phyloP scores from a whole-genome alignment of 2,329 filamentous ascomycete genomes.

The Xylariaceae sp. region DNA sequence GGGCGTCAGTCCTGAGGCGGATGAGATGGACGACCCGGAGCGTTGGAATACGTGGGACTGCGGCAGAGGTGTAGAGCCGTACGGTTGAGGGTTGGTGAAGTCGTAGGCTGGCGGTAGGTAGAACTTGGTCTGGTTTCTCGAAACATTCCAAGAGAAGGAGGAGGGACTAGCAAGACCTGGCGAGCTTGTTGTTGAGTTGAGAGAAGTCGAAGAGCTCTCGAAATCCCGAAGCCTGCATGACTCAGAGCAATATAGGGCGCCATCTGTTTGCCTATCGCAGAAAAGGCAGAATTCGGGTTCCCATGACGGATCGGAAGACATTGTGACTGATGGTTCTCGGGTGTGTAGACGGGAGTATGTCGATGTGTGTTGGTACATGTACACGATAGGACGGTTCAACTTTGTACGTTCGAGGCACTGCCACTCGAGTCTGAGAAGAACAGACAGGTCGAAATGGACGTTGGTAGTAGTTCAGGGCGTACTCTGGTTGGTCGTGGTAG shows the following conservation, averaged over 20 bases:
- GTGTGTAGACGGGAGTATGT: conserved; percentile 20
- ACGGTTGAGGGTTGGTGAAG: conserved; percentile 70
- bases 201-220: conserved; percentile 67
- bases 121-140: conserved; percentile 57
- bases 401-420: conserved; percentile 3
- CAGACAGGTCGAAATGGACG: neutral
- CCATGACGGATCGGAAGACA: conserved; percentile 69
- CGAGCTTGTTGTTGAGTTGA: conserved; percentile 65
- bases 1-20: conserved; percentile 61
- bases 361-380: conserved; percentile 34
- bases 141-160: conserved; percentile 53
- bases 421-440: neutral
- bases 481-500: conserved; percentile 8
- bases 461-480: neutral
- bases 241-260: conserved; percentile 89
- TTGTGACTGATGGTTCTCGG: conserved; percentile 43
- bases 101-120: conserved; percentile 78
- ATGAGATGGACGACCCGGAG: conserved; percentile 41
- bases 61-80: conserved; percentile 57
- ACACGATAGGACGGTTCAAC: conserved; percentile 1
- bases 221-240: conserved; percentile 87
- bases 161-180: conserved; percentile 59
- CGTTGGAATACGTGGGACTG: conserved; percentile 48
- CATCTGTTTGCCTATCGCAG: conserved; percentile 88
- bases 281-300: conserved; percentile 91